Conservation (phyloP, 2,329 filamentous ascomycete species). For the Didymella exigua region DNA sequence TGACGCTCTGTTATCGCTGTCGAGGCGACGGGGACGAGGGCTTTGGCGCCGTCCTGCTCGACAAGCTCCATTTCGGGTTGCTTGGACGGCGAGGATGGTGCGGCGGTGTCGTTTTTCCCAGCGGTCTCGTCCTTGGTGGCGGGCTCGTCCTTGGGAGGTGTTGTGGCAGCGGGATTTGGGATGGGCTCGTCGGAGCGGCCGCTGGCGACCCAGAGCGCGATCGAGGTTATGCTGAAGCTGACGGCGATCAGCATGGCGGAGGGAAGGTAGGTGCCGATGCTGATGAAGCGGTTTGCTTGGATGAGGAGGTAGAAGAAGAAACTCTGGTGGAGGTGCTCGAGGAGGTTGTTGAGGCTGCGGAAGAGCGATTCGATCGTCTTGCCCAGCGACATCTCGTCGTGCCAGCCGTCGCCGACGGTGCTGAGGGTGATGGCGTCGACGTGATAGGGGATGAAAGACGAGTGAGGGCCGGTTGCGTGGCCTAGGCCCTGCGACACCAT, state of each 20-base stretch:
- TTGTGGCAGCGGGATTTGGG: slow-evolving; percentile 36
- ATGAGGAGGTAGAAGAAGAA: slow-evolving; percentile 99
- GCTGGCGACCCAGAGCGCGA: slow-evolving; percentile 90
- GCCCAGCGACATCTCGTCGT: slow-evolving; percentile 96
- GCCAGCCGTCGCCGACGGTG: slow-evolving; percentile 88
- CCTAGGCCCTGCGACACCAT: slow-evolving; percentile 93
- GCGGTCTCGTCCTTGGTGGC: slow-evolving; percentile 54
- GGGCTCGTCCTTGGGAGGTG: slow-evolving; percentile 40
- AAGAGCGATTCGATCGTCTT: slow-evolving; percentile 88
- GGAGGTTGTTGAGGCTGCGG: slow-evolving; percentile 90
- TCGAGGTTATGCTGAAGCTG: slow-evolving; percentile 95
- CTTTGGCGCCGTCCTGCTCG: slow-evolving; percentile 42
- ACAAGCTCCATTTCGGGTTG: slow-evolving; percentile 34
- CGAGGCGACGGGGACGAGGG: slow-evolving; percentile 48
- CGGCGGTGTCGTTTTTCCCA: slow-evolving; percentile 52
- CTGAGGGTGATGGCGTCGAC: slow-evolving; percentile 94
- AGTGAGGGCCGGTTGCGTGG: slow-evolving; percentile 87
- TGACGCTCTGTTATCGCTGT: slow-evolving; percentile 63
- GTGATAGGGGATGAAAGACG: slow-evolving; percentile 96
- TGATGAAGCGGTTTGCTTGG: slow-evolving; percentile 90
- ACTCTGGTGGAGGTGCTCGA: slow-evolving; percentile 96
- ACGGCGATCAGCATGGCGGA: slow-evolving; percentile 96
- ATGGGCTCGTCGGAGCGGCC: slow-evolving; percentile 54
- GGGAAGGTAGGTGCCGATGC: slow-evolving; percentile 95
- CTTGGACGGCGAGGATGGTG: slow-evolving; percentile 1